Evolutionary conservation across 2,329 filamentous ascomycete genomes (phyloP), one percentile per base, ranked within the genome.

Genomic region (Botrytis cinerea): DNA sequence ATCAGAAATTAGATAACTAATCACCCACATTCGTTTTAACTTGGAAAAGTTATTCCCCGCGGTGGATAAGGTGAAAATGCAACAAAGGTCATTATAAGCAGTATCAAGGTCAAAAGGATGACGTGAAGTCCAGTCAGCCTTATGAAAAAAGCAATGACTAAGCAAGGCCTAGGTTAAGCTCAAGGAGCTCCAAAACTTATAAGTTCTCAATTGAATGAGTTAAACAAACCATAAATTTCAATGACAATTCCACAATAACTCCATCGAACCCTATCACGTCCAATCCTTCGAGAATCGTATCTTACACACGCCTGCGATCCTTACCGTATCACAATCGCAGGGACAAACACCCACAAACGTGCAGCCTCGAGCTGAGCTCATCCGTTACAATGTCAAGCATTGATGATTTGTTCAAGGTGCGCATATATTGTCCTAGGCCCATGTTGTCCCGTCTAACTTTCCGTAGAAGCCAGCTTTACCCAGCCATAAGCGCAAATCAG

Each of bases 401-500:
- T 72, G 79, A 80, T 73, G 78, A 80, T 48, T 71, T 80, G 25
- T 80, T 80, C 74, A 80, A 79, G 73, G 78, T 78, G 43, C 43
- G 32, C 51, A 76, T 43, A 46, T 22, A 38, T 35, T 28, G 22
- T 59, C 25, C 8, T n/a, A 8, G 35, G 22, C 20, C 40, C 40
- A 22, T n/a, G 32, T 59, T n/a, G 6, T 72, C 46, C 12, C 40
- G 45, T 72, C 57, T 74, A 75, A 72, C 74, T 43, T 63, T 28
- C 20, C 67, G n/a, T 70, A 81, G 79, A 81, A 81, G 63, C 80
- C 79, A 74, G 79, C 80, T 72, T 75, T 81, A 12, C 79, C 81
- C 40, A 82, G 78, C 72, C 87, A 85, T 83, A 92, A 92, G 81
- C 87, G 90, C 78, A 92, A 91, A 81, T 83, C 90, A 71, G 89